Percentiles rank a stretch among this genome's conserved stretches.
Conservation (phyloP, 1,284 basidiomycete genomes). For the Ustilago crameri region DNA sequence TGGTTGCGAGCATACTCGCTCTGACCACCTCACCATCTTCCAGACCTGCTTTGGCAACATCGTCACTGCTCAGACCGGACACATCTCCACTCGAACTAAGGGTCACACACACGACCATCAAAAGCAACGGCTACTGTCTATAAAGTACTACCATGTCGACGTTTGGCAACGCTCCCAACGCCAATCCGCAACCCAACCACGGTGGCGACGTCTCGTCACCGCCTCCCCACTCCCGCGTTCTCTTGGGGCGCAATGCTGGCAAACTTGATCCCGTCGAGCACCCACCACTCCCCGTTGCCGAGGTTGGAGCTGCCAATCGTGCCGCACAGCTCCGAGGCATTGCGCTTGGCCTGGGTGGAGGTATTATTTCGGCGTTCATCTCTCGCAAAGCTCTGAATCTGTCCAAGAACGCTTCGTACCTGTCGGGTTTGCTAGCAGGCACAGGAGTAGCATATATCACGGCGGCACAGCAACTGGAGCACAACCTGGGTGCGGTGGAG, state of each 20-base stretch:
- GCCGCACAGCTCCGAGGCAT: conserved; percentile 40
- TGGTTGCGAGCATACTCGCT: not conserved
- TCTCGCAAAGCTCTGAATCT: conserved; percentile 35
- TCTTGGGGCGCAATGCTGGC: conserved; percentile 35
- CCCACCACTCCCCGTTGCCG: conserved; percentile 36
- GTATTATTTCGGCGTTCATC: conserved; percentile 44
- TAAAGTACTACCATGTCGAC: not conserved
- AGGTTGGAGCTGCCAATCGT: conserved; percentile 44
- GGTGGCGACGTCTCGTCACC: conserved; percentile 18
- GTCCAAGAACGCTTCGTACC: conserved; percentile 37
- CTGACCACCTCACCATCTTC: conserved; percentile 1
- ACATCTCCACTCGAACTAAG: no score
- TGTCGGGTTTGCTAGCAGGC: conserved; percentile 41
- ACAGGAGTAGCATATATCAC: conserved; percentile 51
- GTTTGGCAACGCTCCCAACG: not conserved
- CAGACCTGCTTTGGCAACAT: no score
- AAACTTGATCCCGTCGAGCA: conserved; percentile 34
- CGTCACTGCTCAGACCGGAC: no score
- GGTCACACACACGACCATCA: no score
- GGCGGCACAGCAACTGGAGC: conserved; percentile 39
- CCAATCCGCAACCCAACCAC: conserved; percentile 27
- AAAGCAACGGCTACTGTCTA: not conserved
- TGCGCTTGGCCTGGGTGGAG: conserved; percentile 37
- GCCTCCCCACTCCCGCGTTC: conserved; percentile 3
- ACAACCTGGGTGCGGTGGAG: conserved; percentile 36